Base-by-base conservation (phyloP, 306 rosid species). In the Urtica urens region DNA sequence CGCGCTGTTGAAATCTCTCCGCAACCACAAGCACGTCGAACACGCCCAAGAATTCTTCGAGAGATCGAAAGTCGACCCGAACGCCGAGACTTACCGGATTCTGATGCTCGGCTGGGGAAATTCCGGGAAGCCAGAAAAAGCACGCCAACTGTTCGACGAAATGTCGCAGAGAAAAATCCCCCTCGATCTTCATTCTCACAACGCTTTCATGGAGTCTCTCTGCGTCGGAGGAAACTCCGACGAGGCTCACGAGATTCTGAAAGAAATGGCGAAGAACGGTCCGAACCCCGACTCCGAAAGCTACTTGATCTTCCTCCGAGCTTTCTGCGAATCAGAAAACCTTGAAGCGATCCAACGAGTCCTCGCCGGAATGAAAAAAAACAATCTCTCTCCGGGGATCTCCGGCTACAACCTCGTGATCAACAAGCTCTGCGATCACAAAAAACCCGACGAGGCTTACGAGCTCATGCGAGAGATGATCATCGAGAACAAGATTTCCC, bases 371-470 rank as follows among this genome's bases (percentile, higher is more conserved):
- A 85, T 78, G 90, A 66, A 63, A 56, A 81, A 75, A 38, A 60
- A 55, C 31, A 34, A 66, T 58, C 78, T 88, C 59, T 55, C 60
- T 51, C 84, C 88, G 5, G 78, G 81, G 59, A 83, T 75, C 59
- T 88, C 63, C 53, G 66, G 95, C 8, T 88, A 81, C 70, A 88
- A 88, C 64, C 69, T 76, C 34, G 38, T 88, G 31, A 78, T 88
- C 66, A 88, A 79, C 70, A 87, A 62, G 23, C 86, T 84, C 24
- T 84, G 95, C 70, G 79, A 88, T 70, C 73, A 74, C 42, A 75
- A 84, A 16, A 75, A 62, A 25, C 73, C 74, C 59, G 95, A 88
- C 53, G 93, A 88, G 60, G 95, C 95, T n/a, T 83, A 83, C 67
- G 65, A 78, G 19, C 66, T 88, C 74, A 46, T 88, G 58, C 86